Evolutionary conservation across 2,329 filamentous ascomycete genomes (phyloP), one percentile per base, ranked within the genome.

Genomic region (Sphaerulina vaccinii): DNA sequence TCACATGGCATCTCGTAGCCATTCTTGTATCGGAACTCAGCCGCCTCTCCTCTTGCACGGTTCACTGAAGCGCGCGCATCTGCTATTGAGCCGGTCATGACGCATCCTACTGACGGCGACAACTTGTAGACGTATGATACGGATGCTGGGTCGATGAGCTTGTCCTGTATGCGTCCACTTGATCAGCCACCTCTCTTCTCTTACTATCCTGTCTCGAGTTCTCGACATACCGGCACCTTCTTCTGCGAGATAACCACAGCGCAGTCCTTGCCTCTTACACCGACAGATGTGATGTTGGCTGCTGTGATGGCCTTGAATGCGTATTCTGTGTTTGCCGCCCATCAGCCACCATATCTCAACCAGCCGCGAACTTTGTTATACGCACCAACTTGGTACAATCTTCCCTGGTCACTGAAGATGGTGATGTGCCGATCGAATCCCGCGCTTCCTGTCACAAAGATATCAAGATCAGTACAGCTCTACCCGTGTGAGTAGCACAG

Each of bases 1-100:
- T 99, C 93, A 72, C 90, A 95, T 55, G 93, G 93, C 93, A 99
- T 99, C 80, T 99, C 93, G 75, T 99, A 99, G 68, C 93, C 93
- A 71, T 84, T 96, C 78, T 96, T 96, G 84, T 99, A 99, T 74
- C 86, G 85, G 78, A 99, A 99, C 71, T 99, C 92, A 52, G 92
- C 92, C 62, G 93, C 93, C 77, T 99, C 93, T 65, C 89, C 88
- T 76, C 93, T 87, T 59, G 93, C 93, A 68, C 93, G 86, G 74
- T 90, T 89, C 55, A 95, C 89, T 60, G 90, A 95, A 24, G 93
- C 91, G 71, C 93, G 83, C 55, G 93, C 93, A 78, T 99, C 93
- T 65, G 93, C 92, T 73, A 99, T 97, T 62, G 93, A 96, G 47
- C 93, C 93, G 43, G 93, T 99, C 85, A 99, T 96, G 67, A 97